Evolutionary conservation across 345 rosid genomes (phyloP).

Genomic region (Mallotus nudiflorus): DNA sequence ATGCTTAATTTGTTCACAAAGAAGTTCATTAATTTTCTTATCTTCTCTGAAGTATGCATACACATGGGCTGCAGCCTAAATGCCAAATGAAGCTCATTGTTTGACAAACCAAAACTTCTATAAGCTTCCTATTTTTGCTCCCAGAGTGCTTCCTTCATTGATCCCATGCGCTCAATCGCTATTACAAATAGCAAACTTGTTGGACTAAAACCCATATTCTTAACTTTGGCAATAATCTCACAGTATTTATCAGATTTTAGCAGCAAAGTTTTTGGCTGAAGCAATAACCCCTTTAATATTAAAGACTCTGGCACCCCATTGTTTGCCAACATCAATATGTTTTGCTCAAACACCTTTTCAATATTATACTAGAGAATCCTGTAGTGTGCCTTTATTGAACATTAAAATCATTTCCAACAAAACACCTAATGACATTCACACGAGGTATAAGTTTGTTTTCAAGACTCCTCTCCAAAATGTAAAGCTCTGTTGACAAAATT

Average conservation of each 20-base stretch:
- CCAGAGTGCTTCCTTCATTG: conserved; percentile 9
- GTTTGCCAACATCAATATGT: not conserved
- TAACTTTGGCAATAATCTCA: conserved; percentile 12
- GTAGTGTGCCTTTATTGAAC: not conserved
- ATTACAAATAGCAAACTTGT: conserved; percentile 3
- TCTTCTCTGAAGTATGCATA: conserved; percentile 20
- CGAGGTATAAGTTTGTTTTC: conserved; percentile 21
- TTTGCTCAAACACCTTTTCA: not conserved
- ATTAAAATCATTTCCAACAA: conserved; percentile 9
- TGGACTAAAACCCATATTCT: conserved; percentile 16
- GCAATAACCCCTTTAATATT: not conserved
- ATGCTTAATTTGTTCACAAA: conserved; percentile 10
- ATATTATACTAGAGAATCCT: not conserved
- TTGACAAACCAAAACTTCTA: conserved; percentile 14
- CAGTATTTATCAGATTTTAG: not conserved
- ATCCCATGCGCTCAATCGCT: conserved; percentile 4
- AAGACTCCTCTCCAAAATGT: conserved; percentile 20
- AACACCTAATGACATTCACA: conserved; percentile 9
- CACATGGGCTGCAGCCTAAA: conserved; percentile 18
- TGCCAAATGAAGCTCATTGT: conserved; percentile 15
- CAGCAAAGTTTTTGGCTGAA: conserved; percentile 2
- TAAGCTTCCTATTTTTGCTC: conserved; percentile 16
- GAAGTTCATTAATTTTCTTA: conserved; percentile 14
- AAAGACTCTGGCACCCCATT: conserved; percentile 6
- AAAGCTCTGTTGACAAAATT: conserved; percentile 10